Base-by-base conservation (phyloP, 768 basidiomycete species). In the Pulveroboletus sp. region DNA sequence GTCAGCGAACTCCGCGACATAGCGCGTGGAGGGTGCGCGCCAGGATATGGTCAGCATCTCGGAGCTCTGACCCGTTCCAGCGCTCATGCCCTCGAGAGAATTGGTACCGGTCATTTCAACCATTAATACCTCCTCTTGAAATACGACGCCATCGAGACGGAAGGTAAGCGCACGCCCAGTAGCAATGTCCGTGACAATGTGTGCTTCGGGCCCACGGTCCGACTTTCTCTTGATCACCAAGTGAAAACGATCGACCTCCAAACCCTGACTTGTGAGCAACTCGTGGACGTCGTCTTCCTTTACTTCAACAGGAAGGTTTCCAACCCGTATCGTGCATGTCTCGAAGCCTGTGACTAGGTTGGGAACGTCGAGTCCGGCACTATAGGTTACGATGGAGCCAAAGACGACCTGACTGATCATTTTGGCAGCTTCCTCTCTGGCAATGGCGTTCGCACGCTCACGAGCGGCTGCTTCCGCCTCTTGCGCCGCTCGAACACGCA, bases 41-140 rank as follows among this genome's bases (percentile, higher is more conserved):
- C 82, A 86, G 10, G 72, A 74, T 39, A 83, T 70, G 0, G 71
- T 73, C 43, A 84, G 57, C 33, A 71, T 67, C 11, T 79, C 68
- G 5, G 62, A 39, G 27, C 69, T 67, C 3, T 65, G 65, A 5
- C 54, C 54, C 3, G 66, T 56, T 8, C 62, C 66, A 17, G 62
- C 64, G 10, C 58, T 73, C 79, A 80, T 79, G 7, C 71, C 69
- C 35, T 71, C 71, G 11, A 68, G 51, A 46, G 65, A 66, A 31
- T 69, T 67, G 42, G 71, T 73, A 33, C 73, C 61, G 38, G 67
- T 65, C 28, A 76, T 65, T 54, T 76, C 74, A 36, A 82, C 73
- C 8, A 56, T 57, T 8, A 83, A 62, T 0, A 40, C 56, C 28
- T 76, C 69, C 1, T 75, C 67, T 6, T 73, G 66, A 48, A 83